Evolutionary conservation across 208 protist species (phyloP).

Genomic region (Trypanosoma cruzi): DNA sequence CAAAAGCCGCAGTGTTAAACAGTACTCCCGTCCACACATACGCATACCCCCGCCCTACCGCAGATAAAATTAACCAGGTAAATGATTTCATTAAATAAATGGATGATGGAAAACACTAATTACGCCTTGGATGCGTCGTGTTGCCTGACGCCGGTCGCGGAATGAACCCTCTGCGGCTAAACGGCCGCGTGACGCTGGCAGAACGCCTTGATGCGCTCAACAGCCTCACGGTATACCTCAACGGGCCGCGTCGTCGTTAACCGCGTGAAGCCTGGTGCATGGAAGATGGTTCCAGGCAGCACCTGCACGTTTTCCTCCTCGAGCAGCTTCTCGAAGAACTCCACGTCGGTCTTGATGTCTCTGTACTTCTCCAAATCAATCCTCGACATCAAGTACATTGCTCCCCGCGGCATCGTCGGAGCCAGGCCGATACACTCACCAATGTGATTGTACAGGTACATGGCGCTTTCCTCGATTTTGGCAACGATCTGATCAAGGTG

Average conservation of each 20-base stretch:
- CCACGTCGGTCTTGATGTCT: constrained; percentile 58
- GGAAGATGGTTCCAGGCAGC: constrained; percentile 87
- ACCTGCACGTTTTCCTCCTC: constrained; percentile 91
- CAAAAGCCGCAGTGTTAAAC: no score
- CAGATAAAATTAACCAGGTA: no score
- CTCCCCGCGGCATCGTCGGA: constrained; percentile 70
- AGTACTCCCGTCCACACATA: no score
- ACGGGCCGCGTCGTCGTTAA: constrained; percentile 78
- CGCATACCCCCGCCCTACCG: no score
- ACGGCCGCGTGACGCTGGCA: constrained; percentile 56
- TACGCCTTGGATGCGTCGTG: no score
- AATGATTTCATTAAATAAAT: no score
- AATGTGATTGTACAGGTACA: no score
- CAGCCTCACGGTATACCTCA: constrained; percentile 75
- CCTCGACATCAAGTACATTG: constrained; percentile 92
- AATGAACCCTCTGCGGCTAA: no score
- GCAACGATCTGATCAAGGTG: no score
- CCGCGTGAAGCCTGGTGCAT: constrained; percentile 69
- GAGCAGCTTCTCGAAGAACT: constrained; percentile 82
- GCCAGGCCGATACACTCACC: constrained; percentile 46
- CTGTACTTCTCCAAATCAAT: constrained; percentile 74
- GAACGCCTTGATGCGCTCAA: constrained; percentile 80
- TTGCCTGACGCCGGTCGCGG: no score
- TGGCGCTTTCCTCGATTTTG: no score
- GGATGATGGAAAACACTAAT: no score